Evolutionary conservation across 345 rosid species (phyloP).

Genomic region (Eucalyptus melliodora): DNA sequence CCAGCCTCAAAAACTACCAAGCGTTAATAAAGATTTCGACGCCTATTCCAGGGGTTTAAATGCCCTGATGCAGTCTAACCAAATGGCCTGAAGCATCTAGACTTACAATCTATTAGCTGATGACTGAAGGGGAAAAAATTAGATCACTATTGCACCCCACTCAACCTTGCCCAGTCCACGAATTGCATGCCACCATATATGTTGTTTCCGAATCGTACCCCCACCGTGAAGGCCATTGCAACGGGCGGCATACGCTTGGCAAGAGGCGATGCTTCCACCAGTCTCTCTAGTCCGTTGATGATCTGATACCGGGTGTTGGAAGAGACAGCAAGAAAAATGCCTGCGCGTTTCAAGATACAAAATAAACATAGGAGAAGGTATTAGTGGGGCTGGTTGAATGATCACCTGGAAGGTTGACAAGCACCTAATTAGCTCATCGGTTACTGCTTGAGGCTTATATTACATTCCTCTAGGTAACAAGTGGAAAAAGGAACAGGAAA

Average conservation of each 20-base stretch:
- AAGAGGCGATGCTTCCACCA: conserved; percentile 64
- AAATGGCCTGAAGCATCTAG: neutral
- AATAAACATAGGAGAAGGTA: neutral
- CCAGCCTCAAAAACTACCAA: neutral
- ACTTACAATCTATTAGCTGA: neutral
- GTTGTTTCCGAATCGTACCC: conserved; percentile 79
- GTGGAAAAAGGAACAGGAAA: neutral
- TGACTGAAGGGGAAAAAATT: neutral
- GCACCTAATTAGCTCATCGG: neutral
- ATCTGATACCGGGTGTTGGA: conserved; percentile 82
- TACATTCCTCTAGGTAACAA: neutral
- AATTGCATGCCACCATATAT: conserved; percentile 88
- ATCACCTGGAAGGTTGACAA: neutral
- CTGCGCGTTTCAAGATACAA: conserved; percentile 6
- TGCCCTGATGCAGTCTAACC: neutral
- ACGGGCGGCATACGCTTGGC: conserved; percentile 63
- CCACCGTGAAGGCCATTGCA: conserved; percentile 79
- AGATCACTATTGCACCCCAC: conserved; percentile 40
- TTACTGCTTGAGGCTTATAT: neutral
- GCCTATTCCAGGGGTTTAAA: neutral
- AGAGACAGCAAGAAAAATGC: conserved; percentile 69
- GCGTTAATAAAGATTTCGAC: neutral
- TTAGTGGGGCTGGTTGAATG: neutral
- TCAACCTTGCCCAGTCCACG: conserved; percentile 84
- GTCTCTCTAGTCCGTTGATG: conserved; percentile 59